Evolutionary conservation across 1,284 basidiomycete species (phyloP).

Genomic region (Leccinum solheimii): DNA sequence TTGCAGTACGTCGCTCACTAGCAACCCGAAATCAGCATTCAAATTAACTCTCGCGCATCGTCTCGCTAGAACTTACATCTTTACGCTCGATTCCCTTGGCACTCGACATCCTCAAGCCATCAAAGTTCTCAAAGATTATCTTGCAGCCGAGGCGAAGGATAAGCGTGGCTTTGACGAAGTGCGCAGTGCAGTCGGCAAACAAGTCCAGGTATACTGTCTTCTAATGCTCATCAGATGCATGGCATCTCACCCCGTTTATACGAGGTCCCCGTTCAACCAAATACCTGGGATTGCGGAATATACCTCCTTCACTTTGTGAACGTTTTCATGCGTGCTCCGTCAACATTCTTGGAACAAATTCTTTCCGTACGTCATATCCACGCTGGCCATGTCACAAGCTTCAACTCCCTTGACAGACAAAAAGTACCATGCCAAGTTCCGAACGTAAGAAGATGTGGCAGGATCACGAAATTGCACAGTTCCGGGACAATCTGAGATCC

Average conservation of each 20-base stretch:
- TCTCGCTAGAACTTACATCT: slow-evolving; percentile 65
- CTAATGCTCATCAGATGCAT: background rate
- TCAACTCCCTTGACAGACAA: slow-evolving; percentile 29
- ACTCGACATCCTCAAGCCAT: slow-evolving; percentile 63
- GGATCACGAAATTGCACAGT: slow-evolving; percentile 34
- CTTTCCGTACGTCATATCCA: slow-evolving; percentile 37
- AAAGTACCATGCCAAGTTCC: slow-evolving; percentile 30
- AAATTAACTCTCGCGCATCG: background rate
- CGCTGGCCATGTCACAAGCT: background rate
- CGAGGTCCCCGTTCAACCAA: slow-evolving; percentile 78
- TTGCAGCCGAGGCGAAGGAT: slow-evolving; percentile 77
- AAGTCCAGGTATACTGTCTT: slow-evolving; percentile 45
- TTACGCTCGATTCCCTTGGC: slow-evolving; percentile 88
- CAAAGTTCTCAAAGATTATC: slow-evolving; percentile 66
- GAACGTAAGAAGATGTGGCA: slow-evolving; percentile 53
- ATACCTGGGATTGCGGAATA: slow-evolving; percentile 84
- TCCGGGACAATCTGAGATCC: slow-evolving; percentile 38
- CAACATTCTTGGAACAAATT: slow-evolving; percentile 46
- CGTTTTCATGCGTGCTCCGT: slow-evolving; percentile 64
- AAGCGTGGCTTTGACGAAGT: slow-evolving; percentile 58
- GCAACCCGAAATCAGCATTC: background rate
- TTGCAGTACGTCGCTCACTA: slow-evolving; percentile 20
- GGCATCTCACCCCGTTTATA: slow-evolving; percentile 3
- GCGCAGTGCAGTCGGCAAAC: slow-evolving; percentile 44
- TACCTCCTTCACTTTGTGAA: slow-evolving; percentile 82